Evolutionary conservation across 164 flowering plant genomes (phyloP), one percentile per base, ranked within the genome.

Genomic region (Buxus sempervirens): DNA sequence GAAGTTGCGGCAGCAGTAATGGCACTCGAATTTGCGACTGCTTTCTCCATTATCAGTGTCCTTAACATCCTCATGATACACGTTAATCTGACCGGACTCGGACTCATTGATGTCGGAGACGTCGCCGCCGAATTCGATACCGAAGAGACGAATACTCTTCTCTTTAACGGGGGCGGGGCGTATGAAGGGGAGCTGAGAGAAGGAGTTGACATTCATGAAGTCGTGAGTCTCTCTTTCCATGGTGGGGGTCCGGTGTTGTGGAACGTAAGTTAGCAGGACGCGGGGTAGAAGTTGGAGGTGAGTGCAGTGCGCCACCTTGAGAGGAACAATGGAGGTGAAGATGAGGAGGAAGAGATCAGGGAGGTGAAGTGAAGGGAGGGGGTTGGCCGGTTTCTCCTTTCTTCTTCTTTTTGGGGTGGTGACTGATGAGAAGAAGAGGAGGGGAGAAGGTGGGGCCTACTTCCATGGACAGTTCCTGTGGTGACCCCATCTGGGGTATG

Each of bases 161-260:
- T 83, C 90, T 68, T 79, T 81, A 20, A 69, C 64, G 0, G 90
- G 75, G 0, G 88, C 73, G 0, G 96, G 87, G 18, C 98, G 90
- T 67, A 90, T 88, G 72, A 93, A 93, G 65, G 98, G 98, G 3
- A 91, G 80, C 70, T 93, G 94, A 41, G 98, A 89, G 87, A 94
- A 94, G 32, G 98, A 90, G 60, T 94, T 90, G 0, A 94, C 98
- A 80, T 85, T 90, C 96, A 90, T 90, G 90, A 90, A 90, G 70
- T 93, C 98, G 42, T 79, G 94, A 32, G 92, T 88, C 68, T 89
- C 93, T 67, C 80, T 80, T 24, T 86, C 93, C 91, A 88, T 86
- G 70, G 26, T n/a, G 24, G 59, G 10, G 25, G 12, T 53, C 2
- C 54, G 4, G 10, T 41, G 45, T 6, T 16, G 10, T 19, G 18